Conservation (phyloP, 345 rosid species). For the Leavenworthia alabamica region DNA sequence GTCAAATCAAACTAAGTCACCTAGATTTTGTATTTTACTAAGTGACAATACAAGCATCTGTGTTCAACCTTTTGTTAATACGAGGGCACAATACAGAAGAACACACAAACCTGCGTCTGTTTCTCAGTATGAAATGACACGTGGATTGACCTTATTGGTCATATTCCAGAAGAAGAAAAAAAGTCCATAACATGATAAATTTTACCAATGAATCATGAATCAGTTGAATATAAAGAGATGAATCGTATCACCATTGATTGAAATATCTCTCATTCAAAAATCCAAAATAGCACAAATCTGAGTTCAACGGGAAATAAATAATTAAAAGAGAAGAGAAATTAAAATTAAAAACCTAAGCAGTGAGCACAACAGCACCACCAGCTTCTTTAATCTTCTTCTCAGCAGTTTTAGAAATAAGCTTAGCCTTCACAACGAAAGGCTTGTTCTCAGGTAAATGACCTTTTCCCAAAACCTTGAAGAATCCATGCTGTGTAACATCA, state of each 20-base stretch:
- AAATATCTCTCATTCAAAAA: no score
- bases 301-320: not conserved
- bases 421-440: slow-evolving; percentile 57
- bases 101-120: no score
- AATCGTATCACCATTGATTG: no score
- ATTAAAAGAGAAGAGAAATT: not conserved
- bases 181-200: no score
- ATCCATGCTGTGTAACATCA: slow-evolving; percentile 57
- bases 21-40: not conserved
- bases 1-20: not conserved
- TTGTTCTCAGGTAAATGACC: slow-evolving; percentile 46
- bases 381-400: slow-evolving; percentile 69
- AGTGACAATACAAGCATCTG: not conserved
- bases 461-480: slow-evolving; percentile 52
- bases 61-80: no score
- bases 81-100: no score
- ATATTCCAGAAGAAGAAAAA: no score
- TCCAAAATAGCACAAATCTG: not conserved
- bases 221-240: no score
- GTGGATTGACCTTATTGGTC: no score
- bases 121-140: no score
- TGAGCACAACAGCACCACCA: slow-evolving; percentile 56
- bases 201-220: no score
- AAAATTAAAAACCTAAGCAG: slow-evolving; percentile 28
- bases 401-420: slow-evolving; percentile 53